These are phyloP conservation scores for Yarrowia porcina DNA, from an alignment of 805 yeast species.

Conservation along the genomic window DNA sequence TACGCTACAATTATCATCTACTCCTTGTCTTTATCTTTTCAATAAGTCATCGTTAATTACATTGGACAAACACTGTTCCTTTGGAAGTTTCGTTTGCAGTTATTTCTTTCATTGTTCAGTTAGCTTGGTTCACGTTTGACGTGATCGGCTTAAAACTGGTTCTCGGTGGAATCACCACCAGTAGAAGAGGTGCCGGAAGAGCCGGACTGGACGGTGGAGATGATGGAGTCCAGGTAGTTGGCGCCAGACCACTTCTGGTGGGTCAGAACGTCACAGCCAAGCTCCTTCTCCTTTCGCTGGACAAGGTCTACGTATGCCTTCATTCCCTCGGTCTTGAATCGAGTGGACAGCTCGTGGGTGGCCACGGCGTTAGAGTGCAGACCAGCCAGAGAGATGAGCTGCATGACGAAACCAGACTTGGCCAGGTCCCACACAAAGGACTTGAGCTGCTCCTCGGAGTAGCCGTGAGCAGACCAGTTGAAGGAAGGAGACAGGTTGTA, in stretches of 20 bases:
- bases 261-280: slow-evolving; percentile 52
- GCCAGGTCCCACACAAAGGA: slow-evolving; percentile 54
- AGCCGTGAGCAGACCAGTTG: slow-evolving; percentile 60
- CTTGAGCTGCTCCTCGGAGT: slow-evolving; percentile 45
- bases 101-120: not conserved
- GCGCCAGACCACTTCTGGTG: slow-evolving; percentile 66
- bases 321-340: slow-evolving; percentile 55
- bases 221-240: slow-evolving; percentile 49
- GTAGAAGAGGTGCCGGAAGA: slow-evolving; percentile 45
- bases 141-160: slow-evolving; percentile 23
- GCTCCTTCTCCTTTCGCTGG: slow-evolving; percentile 47
- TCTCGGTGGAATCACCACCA: slow-evolving; percentile 47
- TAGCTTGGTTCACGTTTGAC: not conserved
- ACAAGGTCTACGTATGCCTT: slow-evolving; percentile 54
- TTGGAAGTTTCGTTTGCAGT: not conserved
- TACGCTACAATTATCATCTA: too few species aligned
- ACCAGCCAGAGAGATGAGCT: slow-evolving; percentile 60
- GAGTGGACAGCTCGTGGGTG: slow-evolving; percentile 50
- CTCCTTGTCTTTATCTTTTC: too few species aligned
- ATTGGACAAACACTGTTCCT: not conserved
- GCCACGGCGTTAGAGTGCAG: slow-evolving; percentile 52
- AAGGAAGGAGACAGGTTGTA: slow-evolving; percentile 61
- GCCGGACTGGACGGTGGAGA: slow-evolving; percentile 46
- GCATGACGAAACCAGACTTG: slow-evolving; percentile 55
- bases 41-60: not conserved